phyloP scores from a whole-genome alignment of 2,329 filamentous ascomycete species.

The Mycosphaerella arachidis region DNA sequence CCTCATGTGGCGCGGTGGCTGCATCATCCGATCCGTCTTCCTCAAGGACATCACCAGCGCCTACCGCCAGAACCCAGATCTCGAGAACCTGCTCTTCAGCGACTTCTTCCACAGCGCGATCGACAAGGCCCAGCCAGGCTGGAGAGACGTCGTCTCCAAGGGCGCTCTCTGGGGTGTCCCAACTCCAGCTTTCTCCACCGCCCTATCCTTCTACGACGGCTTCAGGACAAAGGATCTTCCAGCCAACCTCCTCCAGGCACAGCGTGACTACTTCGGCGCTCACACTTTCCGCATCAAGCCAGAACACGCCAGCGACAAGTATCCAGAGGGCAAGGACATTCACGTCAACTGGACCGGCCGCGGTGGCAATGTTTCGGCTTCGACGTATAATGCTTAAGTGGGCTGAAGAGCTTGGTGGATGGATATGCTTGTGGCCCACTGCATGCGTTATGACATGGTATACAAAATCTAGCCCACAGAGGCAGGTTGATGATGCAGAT shows the following conservation, averaged over 20 bases:
- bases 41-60: constrained; percentile 98
- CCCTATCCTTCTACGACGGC: constrained; percentile 96
- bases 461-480: not conserved
- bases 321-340: constrained; percentile 79
- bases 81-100: constrained; percentile 97
- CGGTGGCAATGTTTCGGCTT: constrained; percentile 94
- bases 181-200: constrained; percentile 92
- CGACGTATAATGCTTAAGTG: constrained; percentile 89
- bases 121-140: constrained; percentile 84
- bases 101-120: constrained; percentile 99
- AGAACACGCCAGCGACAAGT: constrained; percentile 54
- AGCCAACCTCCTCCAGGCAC: constrained; percentile 96
- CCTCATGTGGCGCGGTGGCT: constrained; percentile 99
- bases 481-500: not conserved
- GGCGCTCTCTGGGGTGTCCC: constrained; percentile 91
- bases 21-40: constrained; percentile 99
- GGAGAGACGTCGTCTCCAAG: constrained; percentile 89
- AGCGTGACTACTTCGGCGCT: constrained; percentile 96
- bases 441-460: constrained; percentile 1
- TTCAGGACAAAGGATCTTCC: constrained; percentile 96
- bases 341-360: constrained; percentile 99
- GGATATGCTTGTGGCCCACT: not conserved
- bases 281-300: constrained; percentile 54
- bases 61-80: constrained; percentile 88
- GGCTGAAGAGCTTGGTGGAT: not conserved